phyloP scores from a whole-genome alignment of 1,284 basidiomycete species.

The Afroboletus lepidellus region DNA sequence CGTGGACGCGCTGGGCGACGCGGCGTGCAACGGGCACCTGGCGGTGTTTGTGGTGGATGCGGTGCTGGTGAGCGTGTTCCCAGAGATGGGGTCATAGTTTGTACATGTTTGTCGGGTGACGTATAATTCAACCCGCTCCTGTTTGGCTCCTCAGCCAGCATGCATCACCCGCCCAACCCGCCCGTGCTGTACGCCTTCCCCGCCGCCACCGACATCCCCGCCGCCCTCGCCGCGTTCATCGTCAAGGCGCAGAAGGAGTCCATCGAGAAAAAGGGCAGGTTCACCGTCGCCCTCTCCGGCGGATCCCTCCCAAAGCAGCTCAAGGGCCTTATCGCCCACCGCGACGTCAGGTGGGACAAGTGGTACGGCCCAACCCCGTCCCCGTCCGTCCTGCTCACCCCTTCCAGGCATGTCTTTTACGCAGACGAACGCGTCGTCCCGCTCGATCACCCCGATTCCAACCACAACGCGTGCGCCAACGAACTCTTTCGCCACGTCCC shows the following conservation, averaged over 20 bases:
- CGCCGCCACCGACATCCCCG: slow-evolving; percentile 52
- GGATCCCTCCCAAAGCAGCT: slow-evolving; percentile 91
- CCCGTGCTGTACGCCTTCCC: slow-evolving; percentile 80
- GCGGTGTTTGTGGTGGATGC: slow-evolving; percentile 64
- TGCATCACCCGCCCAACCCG: slow-evolving; percentile 52
- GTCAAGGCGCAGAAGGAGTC: slow-evolving; percentile 89
- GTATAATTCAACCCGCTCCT: background rate
- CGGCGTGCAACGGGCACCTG: slow-evolving; percentile 66
- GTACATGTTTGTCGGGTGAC: slow-evolving; percentile 30
- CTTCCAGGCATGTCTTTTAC: slow-evolving; percentile 92
- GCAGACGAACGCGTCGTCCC: slow-evolving; percentile 96
- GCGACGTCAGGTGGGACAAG: slow-evolving; percentile 89
- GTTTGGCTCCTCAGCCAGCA: slow-evolving; percentile 15
- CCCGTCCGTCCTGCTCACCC: slow-evolving; percentile 1
- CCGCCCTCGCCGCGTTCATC: slow-evolving; percentile 80
- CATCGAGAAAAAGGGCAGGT: slow-evolving; percentile 83
- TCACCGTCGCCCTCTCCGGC: slow-evolving; percentile 92
- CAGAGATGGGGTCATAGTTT: slow-evolving; percentile 51
- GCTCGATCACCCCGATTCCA: slow-evolving; percentile 89
- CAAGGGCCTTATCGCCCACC: slow-evolving; percentile 67
- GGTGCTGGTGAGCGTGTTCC: slow-evolving; percentile 59
- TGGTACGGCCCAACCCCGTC: slow-evolving; percentile 56
- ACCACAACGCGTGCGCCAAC: slow-evolving; percentile 77
- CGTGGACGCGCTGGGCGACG: slow-evolving; percentile 57
- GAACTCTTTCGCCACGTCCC: slow-evolving; percentile 85